Evolutionary conservation across 2,329 filamentous ascomycete species (phyloP).

Genomic region (Ceratocystis albifundus): DNA sequence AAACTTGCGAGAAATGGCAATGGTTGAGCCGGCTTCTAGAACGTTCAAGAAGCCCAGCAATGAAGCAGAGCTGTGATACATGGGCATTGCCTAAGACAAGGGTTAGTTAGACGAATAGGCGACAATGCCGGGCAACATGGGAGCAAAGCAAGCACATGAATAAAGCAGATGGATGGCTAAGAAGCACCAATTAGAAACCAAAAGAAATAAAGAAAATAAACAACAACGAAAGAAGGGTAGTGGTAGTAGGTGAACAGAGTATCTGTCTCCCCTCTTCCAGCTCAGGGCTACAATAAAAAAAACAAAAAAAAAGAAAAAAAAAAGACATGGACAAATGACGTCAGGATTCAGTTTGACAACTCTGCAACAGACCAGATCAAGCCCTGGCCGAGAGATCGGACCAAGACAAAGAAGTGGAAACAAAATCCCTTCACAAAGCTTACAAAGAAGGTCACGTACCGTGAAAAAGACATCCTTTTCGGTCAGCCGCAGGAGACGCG

Average conservation of each 20-base stretch:
- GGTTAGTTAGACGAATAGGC: not conserved
- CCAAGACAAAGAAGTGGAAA: conserved; percentile 1
- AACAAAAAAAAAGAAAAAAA: not conserved
- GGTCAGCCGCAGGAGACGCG: conserved; percentile 46
- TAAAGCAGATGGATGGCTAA: no score
- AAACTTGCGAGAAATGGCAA: conserved; percentile 66
- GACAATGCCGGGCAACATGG: not conserved
- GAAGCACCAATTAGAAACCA: not conserved
- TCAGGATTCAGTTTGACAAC: not conserved
- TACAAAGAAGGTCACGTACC: conserved; percentile 34
- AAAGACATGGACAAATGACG: not conserved
- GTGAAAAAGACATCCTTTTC: conserved; percentile 63
- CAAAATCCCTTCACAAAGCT: not conserved
- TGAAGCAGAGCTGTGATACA: conserved; percentile 73
- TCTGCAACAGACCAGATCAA: conserved; percentile 7
- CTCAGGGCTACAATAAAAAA: not conserved
- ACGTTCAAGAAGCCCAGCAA: conserved; percentile 56
- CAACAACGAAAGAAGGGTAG: conserved; percentile 12
- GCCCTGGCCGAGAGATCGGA: not conserved
- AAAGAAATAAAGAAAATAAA: no score
- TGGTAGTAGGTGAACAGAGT: not conserved
- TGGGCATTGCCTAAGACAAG: conserved; percentile 58
- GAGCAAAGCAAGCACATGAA: no score
- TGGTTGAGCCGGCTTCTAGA: conserved; percentile 49
- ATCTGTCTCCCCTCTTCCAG: not conserved